phyloP scores from a whole-genome alignment of 768 basidiomycete species.

The Russula griseocarnosa region DNA sequence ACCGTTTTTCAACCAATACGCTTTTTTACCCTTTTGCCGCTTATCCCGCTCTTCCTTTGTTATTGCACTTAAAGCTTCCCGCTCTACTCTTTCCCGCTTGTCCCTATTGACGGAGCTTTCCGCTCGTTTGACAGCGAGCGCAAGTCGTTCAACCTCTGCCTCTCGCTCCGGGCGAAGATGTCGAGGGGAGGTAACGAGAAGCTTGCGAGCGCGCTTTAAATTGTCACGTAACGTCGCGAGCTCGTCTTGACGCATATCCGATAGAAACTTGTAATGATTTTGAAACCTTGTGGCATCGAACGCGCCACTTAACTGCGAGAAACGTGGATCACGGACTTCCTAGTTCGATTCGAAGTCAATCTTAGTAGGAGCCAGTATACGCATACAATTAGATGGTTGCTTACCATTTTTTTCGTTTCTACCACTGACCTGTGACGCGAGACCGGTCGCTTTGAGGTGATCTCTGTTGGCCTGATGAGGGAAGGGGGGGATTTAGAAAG shows the following conservation, averaged over 20 bases:
- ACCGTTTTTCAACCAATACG: slow-evolving; percentile 86
- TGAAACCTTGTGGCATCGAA: slow-evolving; percentile 63
- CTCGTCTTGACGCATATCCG: slow-evolving; percentile 60
- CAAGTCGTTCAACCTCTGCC: slow-evolving; percentile 64
- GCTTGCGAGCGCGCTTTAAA: slow-evolving; percentile 63
- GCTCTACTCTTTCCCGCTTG: slow-evolving; percentile 63
- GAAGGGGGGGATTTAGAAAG: slow-evolving; percentile 7
- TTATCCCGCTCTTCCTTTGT: slow-evolving; percentile 59
- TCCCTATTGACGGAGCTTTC: slow-evolving; percentile 77
- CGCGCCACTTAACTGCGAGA: slow-evolving; percentile 66
- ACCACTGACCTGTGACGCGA: slow-evolving; percentile 66
- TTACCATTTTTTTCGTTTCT: slow-evolving; percentile 60
- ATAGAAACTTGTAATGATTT: slow-evolving; percentile 70
- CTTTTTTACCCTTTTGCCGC: slow-evolving; percentile 68
- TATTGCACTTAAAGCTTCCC: slow-evolving; percentile 51
- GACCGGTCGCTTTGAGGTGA: slow-evolving; percentile 82
- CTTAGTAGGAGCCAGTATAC: not conserved
- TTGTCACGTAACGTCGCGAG: slow-evolving; percentile 60
- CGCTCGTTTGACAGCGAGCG: slow-evolving; percentile 66
- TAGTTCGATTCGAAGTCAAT: slow-evolving; percentile 35
- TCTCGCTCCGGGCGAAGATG: slow-evolving; percentile 58
- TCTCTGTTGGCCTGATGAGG: slow-evolving; percentile 62
- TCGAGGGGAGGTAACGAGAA: slow-evolving; percentile 55
- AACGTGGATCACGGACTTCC: slow-evolving; percentile 85
- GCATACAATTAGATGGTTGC: slow-evolving; percentile 30